Conservation (phyloP, 495 filamentous ascomycete genomes). For the Penicillium flavigenum region DNA sequence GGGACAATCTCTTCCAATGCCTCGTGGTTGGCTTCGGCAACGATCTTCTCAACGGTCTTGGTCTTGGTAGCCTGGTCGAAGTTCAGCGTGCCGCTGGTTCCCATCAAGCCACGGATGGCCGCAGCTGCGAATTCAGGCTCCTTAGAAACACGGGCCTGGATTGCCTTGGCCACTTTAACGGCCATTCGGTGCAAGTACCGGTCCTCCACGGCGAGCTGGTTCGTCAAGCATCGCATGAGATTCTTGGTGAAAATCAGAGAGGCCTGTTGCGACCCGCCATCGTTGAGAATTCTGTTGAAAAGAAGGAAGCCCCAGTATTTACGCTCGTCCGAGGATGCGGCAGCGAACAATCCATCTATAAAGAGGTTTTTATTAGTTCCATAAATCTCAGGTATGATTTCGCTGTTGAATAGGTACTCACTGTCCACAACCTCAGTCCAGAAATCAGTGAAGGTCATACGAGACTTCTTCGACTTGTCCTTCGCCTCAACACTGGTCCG, state of each 20-base stretch:
- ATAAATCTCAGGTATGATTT: neutral
- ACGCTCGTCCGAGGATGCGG: slow-evolving; percentile 76
- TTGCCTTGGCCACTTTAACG: slow-evolving; percentile 64
- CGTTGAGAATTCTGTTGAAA: slow-evolving; percentile 67
- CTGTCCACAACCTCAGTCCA: slow-evolving; percentile 89
- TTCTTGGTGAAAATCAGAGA: slow-evolving; percentile 73
- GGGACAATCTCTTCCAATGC: slow-evolving; percentile 43
- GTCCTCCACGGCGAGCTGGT: slow-evolving; percentile 80
- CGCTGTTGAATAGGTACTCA: slow-evolving; percentile 42
- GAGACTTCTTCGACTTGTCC: slow-evolving; percentile 38
- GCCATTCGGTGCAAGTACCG: slow-evolving; percentile 83
- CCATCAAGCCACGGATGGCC: slow-evolving; percentile 64
- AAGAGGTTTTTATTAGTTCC: slow-evolving; percentile 15
- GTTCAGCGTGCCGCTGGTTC: slow-evolving; percentile 65
- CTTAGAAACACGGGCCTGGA: slow-evolving; percentile 63
- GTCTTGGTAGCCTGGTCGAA: slow-evolving; percentile 88
- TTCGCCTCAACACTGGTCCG: slow-evolving; percentile 34
- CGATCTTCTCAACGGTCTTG: slow-evolving; percentile 78
- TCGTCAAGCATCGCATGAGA: slow-evolving; percentile 77
- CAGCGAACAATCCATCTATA: slow-evolving; percentile 75
- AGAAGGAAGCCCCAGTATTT: slow-evolving; percentile 91
- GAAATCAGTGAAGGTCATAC: slow-evolving; percentile 65
- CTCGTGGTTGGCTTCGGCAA: slow-evolving; percentile 58
- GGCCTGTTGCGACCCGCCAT: slow-evolving; percentile 46
- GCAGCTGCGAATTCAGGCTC: slow-evolving; percentile 59